phyloP scores from a whole-genome alignment of 2,329 filamentous ascomycete genomes.

The Arthroderma sp. region DNA sequence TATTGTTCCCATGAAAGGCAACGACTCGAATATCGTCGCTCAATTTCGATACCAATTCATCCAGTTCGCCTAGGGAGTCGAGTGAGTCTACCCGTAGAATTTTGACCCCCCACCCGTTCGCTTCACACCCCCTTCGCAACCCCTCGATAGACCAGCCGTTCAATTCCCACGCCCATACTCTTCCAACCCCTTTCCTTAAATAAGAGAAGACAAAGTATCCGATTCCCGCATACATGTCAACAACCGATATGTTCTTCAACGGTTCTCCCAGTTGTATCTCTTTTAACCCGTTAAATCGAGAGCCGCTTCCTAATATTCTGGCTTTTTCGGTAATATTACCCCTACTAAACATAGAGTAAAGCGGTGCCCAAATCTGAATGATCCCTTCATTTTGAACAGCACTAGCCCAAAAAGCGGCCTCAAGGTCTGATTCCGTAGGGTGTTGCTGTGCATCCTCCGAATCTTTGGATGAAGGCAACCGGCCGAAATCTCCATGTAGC shows the following conservation, averaged over 20 bases:
- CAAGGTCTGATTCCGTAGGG: slow-evolving; percentile 43
- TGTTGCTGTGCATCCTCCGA: slow-evolving; percentile 11
- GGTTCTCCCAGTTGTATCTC: slow-evolving; percentile 15
- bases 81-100: slow-evolving; percentile 37
- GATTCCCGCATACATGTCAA: slow-evolving; percentile 85
- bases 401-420: slow-evolving; percentile 61
- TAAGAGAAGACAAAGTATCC: slow-evolving; percentile 91
- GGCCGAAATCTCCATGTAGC: slow-evolving; percentile 63
- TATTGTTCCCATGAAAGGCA: slow-evolving; percentile 58
- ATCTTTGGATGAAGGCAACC: slow-evolving; percentile 20
- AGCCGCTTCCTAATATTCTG: slow-evolving; percentile 45
- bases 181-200: slow-evolving; percentile 50
- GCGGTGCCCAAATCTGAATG: slow-evolving; percentile 70
- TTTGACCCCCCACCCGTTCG: slow-evolving; percentile 52
- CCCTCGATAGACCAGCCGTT: slow-evolving; percentile 83
- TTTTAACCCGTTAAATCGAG: slow-evolving; percentile 22
- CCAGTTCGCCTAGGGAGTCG: slow-evolving; percentile 11
- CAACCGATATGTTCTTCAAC: slow-evolving; percentile 26
- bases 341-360: slow-evolving; percentile 87
- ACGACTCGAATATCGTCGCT: slow-evolving; percentile 42
- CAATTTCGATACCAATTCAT: slow-evolving; percentile 21
- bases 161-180: slow-evolving; percentile 77
- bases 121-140: slow-evolving; percentile 57
- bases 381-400: slow-evolving; percentile 66
- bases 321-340: slow-evolving; percentile 86